Evolutionary conservation across 306 rosid genomes (phyloP).

Genomic region (Phaseolus lunatus): DNA sequence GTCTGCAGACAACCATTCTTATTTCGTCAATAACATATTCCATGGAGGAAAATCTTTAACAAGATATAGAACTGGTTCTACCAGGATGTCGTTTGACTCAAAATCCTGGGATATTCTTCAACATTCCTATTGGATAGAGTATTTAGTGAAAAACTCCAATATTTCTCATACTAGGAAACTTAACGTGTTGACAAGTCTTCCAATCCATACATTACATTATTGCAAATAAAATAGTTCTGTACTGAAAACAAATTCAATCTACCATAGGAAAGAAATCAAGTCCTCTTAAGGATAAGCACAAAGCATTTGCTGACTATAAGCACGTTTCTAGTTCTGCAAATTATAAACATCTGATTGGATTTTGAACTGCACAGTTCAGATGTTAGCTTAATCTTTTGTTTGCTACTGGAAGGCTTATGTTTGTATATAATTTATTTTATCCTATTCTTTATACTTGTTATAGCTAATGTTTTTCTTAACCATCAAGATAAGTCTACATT

Average conservation of each 20-base stretch:
- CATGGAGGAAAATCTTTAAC: constrained; percentile 50
- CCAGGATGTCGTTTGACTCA: constrained; percentile 30
- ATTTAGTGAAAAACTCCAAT: constrained; percentile 22
- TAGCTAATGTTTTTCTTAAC: neutral
- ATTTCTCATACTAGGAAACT: neutral
- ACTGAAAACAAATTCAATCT: neutral
- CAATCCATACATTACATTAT: constrained; percentile 26
- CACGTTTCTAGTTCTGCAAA: neutral
- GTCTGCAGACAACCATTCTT: constrained; percentile 86
- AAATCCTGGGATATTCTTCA: neutral
- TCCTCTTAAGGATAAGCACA: neutral
- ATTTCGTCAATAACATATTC: constrained; percentile 59
- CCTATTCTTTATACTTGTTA: neutral
- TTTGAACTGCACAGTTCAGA: neutral
- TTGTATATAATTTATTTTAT: neutral
- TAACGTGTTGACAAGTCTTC: constrained; percentile 12
- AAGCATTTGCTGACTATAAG: neutral
- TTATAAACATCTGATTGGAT: neutral
- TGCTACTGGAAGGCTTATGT: neutral
- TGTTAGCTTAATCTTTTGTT: neutral
- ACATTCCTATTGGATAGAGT: neutral
- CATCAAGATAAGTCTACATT: constrained; percentile 12
- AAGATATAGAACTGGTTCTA: constrained; percentile 47
- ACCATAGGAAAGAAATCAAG: neutral
- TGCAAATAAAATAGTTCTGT: constrained; percentile 28